Conservation (phyloP, 2,329 filamentous ascomycete species). For the Thermomyces lanuginosus region DNA sequence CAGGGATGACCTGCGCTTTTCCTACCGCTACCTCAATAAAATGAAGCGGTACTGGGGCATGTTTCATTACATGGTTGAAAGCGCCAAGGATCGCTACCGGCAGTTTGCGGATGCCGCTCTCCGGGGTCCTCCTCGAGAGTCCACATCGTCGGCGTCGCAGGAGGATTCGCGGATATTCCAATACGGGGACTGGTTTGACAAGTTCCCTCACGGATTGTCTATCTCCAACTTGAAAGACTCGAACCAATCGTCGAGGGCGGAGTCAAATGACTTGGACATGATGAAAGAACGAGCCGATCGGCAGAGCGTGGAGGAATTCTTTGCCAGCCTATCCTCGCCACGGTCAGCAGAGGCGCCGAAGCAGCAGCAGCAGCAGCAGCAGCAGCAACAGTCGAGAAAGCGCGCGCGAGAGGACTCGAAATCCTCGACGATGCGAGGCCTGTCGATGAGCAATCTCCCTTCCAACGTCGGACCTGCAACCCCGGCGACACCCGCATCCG, state of each 20-base stretch:
- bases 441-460: not conserved
- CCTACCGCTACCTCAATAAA: conserved; percentile 76
- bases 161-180: conserved; percentile 59
- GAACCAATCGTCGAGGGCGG: conserved; percentile 48
- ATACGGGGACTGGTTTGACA: conserved; percentile 94
- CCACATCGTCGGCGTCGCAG: conserved; percentile 10
- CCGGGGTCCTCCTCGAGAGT: conserved; percentile 37
- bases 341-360: too few relatives aligned
- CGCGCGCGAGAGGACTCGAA: conserved; percentile 20
- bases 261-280: conserved; percentile 71
- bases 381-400: conserved; percentile 30
- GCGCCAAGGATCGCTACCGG: conserved; percentile 74
- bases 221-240: conserved; percentile 70
- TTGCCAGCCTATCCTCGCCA: conserved; percentile 65
- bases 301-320: conserved; percentile 90
- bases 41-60: conserved; percentile 99
- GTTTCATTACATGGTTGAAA: conserved; percentile 94
- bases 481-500: too few relatives aligned
- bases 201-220: conserved; percentile 82
- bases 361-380: conserved; percentile 30
- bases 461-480: conserved; percentile 13
- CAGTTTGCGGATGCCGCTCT: conserved; percentile 67
- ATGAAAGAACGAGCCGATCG: conserved; percentile 76
- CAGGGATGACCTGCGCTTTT: conserved; percentile 70
- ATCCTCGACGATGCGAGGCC: conserved; percentile 3